Evolutionary conservation across 805 yeast genomes (phyloP).

Genomic region (Candida tammaniensis): DNA sequence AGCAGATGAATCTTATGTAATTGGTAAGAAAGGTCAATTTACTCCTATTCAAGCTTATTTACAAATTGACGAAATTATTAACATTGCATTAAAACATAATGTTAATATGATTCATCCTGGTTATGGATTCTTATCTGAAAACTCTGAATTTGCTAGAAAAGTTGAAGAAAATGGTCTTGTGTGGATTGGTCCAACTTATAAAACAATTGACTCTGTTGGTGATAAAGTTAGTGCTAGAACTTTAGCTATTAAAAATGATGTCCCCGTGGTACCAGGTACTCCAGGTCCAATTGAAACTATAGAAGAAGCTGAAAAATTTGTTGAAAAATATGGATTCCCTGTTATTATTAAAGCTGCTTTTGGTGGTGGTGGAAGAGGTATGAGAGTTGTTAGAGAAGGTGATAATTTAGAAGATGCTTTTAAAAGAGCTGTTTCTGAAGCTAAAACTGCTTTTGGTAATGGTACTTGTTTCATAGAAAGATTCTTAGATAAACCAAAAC

Average conservation of each 20-base stretch:
- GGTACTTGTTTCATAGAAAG: slow-evolving; percentile 98
- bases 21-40: slow-evolving; percentile 84
- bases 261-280: slow-evolving; percentile 96
- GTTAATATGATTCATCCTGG: slow-evolving; percentile 93
- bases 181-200: slow-evolving; percentile 92
- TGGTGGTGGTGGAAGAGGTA: slow-evolving; percentile 99
- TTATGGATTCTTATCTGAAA: slow-evolving; percentile 62
- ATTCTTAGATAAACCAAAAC: slow-evolving; percentile 92
- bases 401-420: slow-evolving; percentile 91
- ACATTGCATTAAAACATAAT: slow-evolving; percentile 51
- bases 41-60: slow-evolving; percentile 96
- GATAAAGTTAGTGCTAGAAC: slow-evolving; percentile 94
- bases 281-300: slow-evolving; percentile 90
- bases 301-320: slow-evolving; percentile 77
- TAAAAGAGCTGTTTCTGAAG: slow-evolving; percentile 90
- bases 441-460: slow-evolving; percentile 93
- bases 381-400: slow-evolving; percentile 98
- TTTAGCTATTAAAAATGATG: slow-evolving; percentile 75
- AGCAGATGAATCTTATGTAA: slow-evolving; percentile 90
- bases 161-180: slow-evolving; percentile 88
- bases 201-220: slow-evolving; percentile 91
- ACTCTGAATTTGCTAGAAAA: slow-evolving; percentile 88
- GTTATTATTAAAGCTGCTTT: slow-evolving; percentile 98
- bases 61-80: slow-evolving; percentile 90
- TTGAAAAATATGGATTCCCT: slow-evolving; percentile 83